Evolutionary conservation across 2,329 filamentous ascomycete species (phyloP), one percentile per base, ranked within the genome.

Genomic region (Xylariales sp.): DNA sequence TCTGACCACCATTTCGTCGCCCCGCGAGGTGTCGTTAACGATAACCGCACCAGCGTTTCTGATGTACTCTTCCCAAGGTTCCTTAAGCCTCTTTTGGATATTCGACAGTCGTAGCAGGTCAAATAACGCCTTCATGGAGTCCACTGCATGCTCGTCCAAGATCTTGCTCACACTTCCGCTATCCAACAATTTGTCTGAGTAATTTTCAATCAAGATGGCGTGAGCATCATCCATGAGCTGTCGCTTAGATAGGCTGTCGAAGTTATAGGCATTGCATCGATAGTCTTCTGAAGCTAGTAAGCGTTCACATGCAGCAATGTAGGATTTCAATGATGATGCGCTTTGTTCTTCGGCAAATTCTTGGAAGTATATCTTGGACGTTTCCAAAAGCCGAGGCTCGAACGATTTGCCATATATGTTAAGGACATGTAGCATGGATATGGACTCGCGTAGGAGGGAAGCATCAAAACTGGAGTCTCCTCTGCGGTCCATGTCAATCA

Each of bases 371-470:
- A 63, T 55, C 37, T 78, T 72, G 1, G 91, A 93, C 5, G 74
- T 61, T 7, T 70, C 63, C 37, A 95, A 63, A 45, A 96, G 83
- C 5, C 71, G 66, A 4, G 84, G 81, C 60, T 97, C 93, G 50
- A 98, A 95, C 12, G 77, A 70, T 42, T 74, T 83, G 1, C 74
- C 77, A 59, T 97, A 98, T 4, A 91, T 78, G 38, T 82, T 80
- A 31, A 96, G 75, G n/a, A 89, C 78, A 50, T 94, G 83, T 44
- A 97, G 75, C 77, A 96, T 88, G 41, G 81, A 76, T 35, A 97
- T 78, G 1, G 85, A 76, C 40, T 87, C 80, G 46, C 76, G 80
- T 37, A 97, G 76, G n/a, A 90, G 64, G 4, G 64, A 60, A 1
- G 75, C 61, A 47, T 88, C 78, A 47, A 85, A 80, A 1, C 76